Base-by-base conservation (phyloP, 2,329 filamentous ascomycete genomes). In the Thielaviopsis cerberus region DNA sequence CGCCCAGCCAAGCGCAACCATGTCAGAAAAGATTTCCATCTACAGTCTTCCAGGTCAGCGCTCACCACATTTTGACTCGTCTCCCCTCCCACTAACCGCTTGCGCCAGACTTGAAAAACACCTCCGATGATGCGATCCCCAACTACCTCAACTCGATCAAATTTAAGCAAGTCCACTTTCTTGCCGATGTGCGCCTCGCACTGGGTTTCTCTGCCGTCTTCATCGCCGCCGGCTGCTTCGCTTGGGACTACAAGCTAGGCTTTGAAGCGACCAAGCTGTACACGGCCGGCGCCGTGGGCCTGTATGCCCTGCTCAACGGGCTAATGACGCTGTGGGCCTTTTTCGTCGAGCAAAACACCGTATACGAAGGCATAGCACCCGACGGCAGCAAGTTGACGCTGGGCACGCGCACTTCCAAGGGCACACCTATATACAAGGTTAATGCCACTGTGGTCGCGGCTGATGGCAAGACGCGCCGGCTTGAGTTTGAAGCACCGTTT, bases 141-240 rank as follows among this genome's bases (percentile, higher is more conserved):
- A 89, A 92, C 72, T 97, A 97, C 74, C 82, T 98, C 62, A 91
- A 88, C 71, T 86, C 82, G 30, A 82, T 97, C 69, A 83, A 77
- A 64, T 96, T 96, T 76, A 79, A 74, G 62, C 89, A 94, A 71
- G 83, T 86, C 63, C 85, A 97, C 73, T 77, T 72, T 59, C 82
- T 92, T 53, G 81, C 83, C 65, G 90, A 97, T 67, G 79, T 94
- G 53, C 87, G 88, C 57, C 82, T 98, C 52, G 77, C 75, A 0
- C 76, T 98, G 8, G 92, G 92, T 62, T 97, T 94, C 72, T 71
- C 76, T 22, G 86, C 89, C 61, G 89, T 97, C 65, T 69, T 77
- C 60, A 82, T 96, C 62, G 85, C 88, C 20, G 90, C 78, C 23
- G 85, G 81, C 61, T 89, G 88, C 65, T 97, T 97, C 75, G 82